phyloP scores from a whole-genome alignment of 2,329 filamentous ascomycete species.

The Bipolaris gigantea region DNA sequence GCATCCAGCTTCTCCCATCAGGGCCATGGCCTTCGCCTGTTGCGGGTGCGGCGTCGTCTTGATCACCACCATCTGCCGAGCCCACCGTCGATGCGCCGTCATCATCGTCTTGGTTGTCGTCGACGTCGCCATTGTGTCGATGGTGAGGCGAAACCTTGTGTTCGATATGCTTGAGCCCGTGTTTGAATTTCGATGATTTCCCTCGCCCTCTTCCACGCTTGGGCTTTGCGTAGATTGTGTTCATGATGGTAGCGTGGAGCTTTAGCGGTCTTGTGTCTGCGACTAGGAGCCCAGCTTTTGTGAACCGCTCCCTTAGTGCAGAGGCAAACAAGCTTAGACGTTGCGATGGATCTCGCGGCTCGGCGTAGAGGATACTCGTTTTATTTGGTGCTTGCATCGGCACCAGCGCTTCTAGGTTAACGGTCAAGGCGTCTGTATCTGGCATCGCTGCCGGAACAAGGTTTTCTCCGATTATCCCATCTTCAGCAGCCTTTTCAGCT shows the following conservation, averaged over 20 bases:
- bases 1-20: constrained; percentile 36
- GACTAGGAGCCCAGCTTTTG: constrained; percentile 58
- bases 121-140: neutral
- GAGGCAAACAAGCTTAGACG: constrained; percentile 62
- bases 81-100: constrained; percentile 11
- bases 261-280: constrained; percentile 66
- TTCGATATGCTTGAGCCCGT: constrained; percentile 1
- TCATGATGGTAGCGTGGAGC: constrained; percentile 82
- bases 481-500: constrained; percentile 20
- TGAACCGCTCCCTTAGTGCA: constrained; percentile 58
- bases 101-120: neutral
- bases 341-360: constrained; percentile 58
- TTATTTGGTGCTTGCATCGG: constrained; percentile 63
- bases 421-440: constrained; percentile 31
- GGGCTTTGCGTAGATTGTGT: constrained; percentile 74
- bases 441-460: constrained; percentile 29
- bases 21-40: constrained; percentile 11
- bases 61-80: constrained; percentile 7
- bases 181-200: constrained; percentile 10
- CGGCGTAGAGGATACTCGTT: constrained; percentile 67
- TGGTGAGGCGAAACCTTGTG: constrained; percentile 4
- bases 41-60: neutral
- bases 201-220: constrained; percentile 33
- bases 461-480: constrained; percentile 35
- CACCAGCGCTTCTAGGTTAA: constrained; percentile 55